Base-by-base conservation (phyloP, 306 rosid genomes). In the Trichosanthes cucumerina region DNA sequence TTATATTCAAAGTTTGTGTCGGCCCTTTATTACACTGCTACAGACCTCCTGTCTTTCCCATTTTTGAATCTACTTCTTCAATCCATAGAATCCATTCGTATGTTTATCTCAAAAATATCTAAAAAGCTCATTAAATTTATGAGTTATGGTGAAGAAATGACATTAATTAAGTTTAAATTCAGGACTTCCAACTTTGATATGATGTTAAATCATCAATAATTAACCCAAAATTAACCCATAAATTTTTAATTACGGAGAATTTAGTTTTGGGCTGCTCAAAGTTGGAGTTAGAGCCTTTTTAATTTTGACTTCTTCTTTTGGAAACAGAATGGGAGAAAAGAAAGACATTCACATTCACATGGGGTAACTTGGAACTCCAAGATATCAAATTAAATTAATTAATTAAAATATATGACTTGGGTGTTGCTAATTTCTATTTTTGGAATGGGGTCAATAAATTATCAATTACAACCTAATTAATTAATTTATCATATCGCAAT, bases 11-110 rank as follows among this genome's bases (percentile, higher is more conserved):
- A 73, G 77, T 13, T 73, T 46, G 39, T 73, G 77, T 73, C 59
- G 41, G 77, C 77, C 59, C 60, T 73, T 73, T 73, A 4, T 73
- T 28, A 73, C 9, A 73, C 13, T 24, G 24, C 76, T 70, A 70
- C 76, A 70, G 9, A 5, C 34, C 24, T n/a, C 0, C 14, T 71
- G 76, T 71, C 77, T 72, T 72, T 47, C 2, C 76, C 44, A 5
- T 23, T 72, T 72, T 72, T 47, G 4, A 14, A 44, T 16, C 31
- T 12, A 11, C 50, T 9, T 44, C 4, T 36, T 2, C 38, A 36
- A 36, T 36, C 4, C 5, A 36, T 5, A 36, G 4, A 36, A 36
- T 36, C 4, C 5, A 36, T 5, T 2, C 4, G 38, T 5, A 36
- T 36, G 38, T 36, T 36, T 36, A 36, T 36, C 2, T 28, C 4